Percentiles rank a stretch among this genome's conserved stretches.
These are phyloP conservation scores for Iris pallida DNA, from an alignment of 116 monocot genomes.

Conservation along the genomic window DNA sequence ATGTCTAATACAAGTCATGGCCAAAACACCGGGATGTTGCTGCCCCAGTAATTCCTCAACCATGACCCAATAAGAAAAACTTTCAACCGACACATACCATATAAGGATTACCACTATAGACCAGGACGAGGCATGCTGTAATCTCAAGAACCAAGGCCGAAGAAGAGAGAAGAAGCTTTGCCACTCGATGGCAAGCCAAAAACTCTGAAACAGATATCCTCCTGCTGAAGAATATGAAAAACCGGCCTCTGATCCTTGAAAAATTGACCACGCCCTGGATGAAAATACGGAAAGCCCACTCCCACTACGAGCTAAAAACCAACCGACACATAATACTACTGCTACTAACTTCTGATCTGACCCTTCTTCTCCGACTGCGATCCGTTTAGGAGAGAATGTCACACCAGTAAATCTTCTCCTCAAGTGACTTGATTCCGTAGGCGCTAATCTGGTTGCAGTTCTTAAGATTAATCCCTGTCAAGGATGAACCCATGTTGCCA, in stretches of 20 bases:
- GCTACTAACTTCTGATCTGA: neutral
- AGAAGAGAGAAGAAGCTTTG: constrained; percentile 5
- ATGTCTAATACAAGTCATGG: neutral
- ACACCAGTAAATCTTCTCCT: constrained; percentile 52
- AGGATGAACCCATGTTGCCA: constrained; percentile 39
- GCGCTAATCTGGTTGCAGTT: constrained; percentile 40
- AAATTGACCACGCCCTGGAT: constrained; percentile 17
- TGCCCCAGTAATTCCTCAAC: constrained; percentile 7
- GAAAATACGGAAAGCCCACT: constrained; percentile 6
- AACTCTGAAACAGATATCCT: constrained; percentile 18
- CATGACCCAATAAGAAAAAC: constrained; percentile 15
- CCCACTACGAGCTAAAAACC: neutral
- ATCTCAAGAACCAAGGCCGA: constrained; percentile 24
- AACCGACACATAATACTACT: neutral
- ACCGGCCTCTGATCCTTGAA: constrained; percentile 1
- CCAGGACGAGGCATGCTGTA: constrained; percentile 9
- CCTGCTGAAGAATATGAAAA: constrained; percentile 20
- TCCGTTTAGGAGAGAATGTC: constrained; percentile 27
- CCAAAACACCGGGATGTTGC: constrained; percentile 13
- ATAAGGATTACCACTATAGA: neutral
- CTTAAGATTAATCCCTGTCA: constrained; percentile 58
- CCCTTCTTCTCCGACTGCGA: neutral
- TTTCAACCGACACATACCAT: neutral
- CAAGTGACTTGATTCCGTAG: constrained; percentile 24
- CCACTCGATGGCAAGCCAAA: constrained; percentile 15